phyloP scores from a whole-genome alignment of 345 rosid genomes.

The Populus simonii region DNA sequence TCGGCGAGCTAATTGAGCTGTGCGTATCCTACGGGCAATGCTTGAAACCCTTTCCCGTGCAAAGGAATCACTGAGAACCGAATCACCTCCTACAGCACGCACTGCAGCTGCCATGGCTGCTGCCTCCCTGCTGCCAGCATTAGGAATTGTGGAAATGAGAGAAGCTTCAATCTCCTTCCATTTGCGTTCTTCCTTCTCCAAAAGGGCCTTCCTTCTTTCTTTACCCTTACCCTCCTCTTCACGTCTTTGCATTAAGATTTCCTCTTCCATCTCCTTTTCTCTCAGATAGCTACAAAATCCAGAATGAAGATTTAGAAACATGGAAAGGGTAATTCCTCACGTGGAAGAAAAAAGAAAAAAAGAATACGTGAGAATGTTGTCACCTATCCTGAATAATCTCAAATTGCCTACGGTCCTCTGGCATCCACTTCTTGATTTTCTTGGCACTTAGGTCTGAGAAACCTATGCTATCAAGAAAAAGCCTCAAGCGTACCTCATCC shows the following conservation, averaged over 20 bases:
- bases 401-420: conserved; percentile 95
- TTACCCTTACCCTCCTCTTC: conserved; percentile 99
- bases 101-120: conserved; percentile 99
- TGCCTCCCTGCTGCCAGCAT: conserved; percentile 98
- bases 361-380: conserved; percentile 9
- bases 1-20: conserved; percentile 83
- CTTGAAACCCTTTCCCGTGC: conserved; percentile 98
- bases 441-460: conserved; percentile 93
- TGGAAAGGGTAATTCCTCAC: background rate
- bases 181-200: conserved; percentile 98
- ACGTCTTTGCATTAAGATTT: conserved; percentile 92
- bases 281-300: conserved; percentile 69
- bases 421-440: conserved; percentile 99
- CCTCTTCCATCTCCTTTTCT: conserved; percentile 99
- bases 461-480: conserved; percentile 98
- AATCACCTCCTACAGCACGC: conserved; percentile 99
- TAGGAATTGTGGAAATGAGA: conserved; percentile 93
- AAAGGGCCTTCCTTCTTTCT: conserved; percentile 95
- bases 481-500: conserved; percentile 98
- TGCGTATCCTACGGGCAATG: conserved; percentile 92
- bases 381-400: conserved; percentile 99
- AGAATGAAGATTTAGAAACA: conserved; percentile 6
- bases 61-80: conserved; percentile 98
- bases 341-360: background rate
- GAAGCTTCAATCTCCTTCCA: conserved; percentile 99